Evolutionary conservation across 23 red algal genomes (phyloP), one percentile per base, ranked within the genome.

Genomic region (Gracilaria domingensis): DNA sequence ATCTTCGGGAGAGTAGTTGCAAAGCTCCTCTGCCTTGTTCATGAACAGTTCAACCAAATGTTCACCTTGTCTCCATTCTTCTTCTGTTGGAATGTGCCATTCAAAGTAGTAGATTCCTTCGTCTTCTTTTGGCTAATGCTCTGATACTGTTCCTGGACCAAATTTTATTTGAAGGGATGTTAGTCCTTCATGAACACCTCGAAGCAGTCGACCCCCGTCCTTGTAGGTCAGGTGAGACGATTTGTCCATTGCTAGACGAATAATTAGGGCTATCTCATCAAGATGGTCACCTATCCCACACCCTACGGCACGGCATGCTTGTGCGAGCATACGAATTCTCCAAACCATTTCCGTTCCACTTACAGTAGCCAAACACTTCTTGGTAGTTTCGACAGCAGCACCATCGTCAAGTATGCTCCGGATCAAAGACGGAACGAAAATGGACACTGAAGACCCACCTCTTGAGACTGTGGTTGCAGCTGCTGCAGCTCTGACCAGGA

Each of bases 251-350:
- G 81, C 89, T 16, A 93, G 57, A 12, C 34, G 57, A 66, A 91
- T 86, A 65, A 85, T 88, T 39, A 36, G n/a, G 12, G n/a, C 29
- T 47, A 88, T 86, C 8, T 79, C 71, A 17, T 88, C 71, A 28
- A 39, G 54, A 55, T 90, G 76, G 20, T 75, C 29, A 37, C 70
- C 75, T 45, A 88, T 32, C 11, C 81, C 87, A 35, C 83, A 56
- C 38, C 85, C 72, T 44, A 84, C 95, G 8, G 69, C 49, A 50
- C 96, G 93, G 25, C 90, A 95, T n/a, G 90, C 90, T 50, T 99
- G 94, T 20, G 93, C 93, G 18, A 99, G 81, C 93, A 99, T 90
- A 25, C 93, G 86, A 78, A 99, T 84, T 16, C 97, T 54, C 93
- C 97, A 95, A 66, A 95, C 84, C 12, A 94, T n/a, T 75, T 98